Base-by-base conservation (phyloP, 306 rosid genomes). In the Gastrolobium bilobum region DNA sequence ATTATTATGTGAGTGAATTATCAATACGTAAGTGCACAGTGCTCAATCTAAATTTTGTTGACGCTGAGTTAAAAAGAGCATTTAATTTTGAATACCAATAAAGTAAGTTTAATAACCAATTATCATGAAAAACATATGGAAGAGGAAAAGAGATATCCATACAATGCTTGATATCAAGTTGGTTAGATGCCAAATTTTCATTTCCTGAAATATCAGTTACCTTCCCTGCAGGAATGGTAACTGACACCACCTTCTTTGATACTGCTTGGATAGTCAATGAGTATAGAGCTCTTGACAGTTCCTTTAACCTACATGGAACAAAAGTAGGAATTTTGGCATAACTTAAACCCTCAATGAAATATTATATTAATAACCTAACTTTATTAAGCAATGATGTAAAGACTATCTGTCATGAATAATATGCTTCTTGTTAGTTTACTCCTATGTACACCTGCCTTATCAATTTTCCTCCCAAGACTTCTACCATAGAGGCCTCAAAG, bases 171-270 rank as follows among this genome's bases (percentile, higher is more conserved):
- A 89, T 82, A 84, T 77, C 83, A 80, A 91, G 86, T 65, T 87
- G 85, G 85, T 87, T 89, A 13, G 96, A 91, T 77, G 86, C 90
- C 90, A 88, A 59, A 78, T 91, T 91, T 71, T 57, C 86, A 82
- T 91, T 91, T 69, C 90, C 96, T 67, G 96, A 89, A 77, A 91
- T 87, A 76, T 91, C 96, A 61, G 84, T 77, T 73, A 84, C 89
- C 80, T 72, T 91, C 82, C 87, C 91, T 34, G 79, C 81, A 67
- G 93, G 91, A 83, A 91, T 62, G 78, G 82, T 54, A 85, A 91
- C 87, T 75, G 89, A 83, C 73, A 91, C 77, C 31, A 30, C 56
- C 31, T 82, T 79, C 75, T 84, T 81, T 30, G 85, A 50, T 57
- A 11, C 82, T 61, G 86, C 82, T 43, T 65, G 69, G 73, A 91